Conservation (phyloP, 192 early-diverging fungal genomes). For the Coemansia aciculifera region DNA sequence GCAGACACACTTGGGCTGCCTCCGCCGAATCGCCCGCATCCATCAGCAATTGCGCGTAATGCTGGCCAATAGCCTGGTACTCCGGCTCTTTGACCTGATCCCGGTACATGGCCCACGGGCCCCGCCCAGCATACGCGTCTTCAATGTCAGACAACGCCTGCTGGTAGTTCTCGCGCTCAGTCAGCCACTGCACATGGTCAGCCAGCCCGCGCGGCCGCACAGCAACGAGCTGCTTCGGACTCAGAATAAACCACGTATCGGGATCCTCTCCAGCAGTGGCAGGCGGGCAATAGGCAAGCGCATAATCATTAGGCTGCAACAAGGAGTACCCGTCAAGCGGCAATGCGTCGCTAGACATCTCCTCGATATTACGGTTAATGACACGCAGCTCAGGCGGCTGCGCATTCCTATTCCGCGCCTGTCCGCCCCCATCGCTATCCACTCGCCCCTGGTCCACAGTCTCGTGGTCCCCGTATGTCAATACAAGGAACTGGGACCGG, state of each 20-base stretch:
- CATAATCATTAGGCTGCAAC: conserved; percentile 94
- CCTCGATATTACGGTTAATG: conserved; percentile 77
- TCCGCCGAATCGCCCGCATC: conserved; percentile 65
- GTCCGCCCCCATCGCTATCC: conserved; percentile 7
- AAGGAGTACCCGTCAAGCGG: conserved; percentile 81
- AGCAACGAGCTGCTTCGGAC: conserved; percentile 91
- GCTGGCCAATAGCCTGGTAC: conserved; percentile 79
- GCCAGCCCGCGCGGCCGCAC: conserved; percentile 84
- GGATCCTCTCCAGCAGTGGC: conserved; percentile 44
- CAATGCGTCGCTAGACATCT: conserved; percentile 86
- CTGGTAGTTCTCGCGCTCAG: conserved; percentile 75
- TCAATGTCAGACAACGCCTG: conserved; percentile 74
- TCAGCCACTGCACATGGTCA: conserved; percentile 93
- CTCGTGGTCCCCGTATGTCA: conserved; percentile 48
- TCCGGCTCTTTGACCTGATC: conserved; percentile 56
- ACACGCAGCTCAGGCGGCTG: conserved; percentile 88
- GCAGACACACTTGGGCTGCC: conserved; percentile 72
- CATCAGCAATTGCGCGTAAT: conserved; percentile 76
- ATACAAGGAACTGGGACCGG: conserved; percentile 39
- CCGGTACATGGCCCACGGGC: conserved; percentile 45
- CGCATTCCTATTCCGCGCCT: conserved; percentile 44
- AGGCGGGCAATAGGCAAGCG: conserved; percentile 59
- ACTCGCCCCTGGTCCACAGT: conserved; percentile 5
- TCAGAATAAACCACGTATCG: conserved; percentile 87
- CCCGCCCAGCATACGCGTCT: conserved; percentile 59